Evolutionary conservation across 768 basidiomycete species (phyloP), one percentile per base, ranked within the genome.

Genomic region (Agrocybe pediades): DNA sequence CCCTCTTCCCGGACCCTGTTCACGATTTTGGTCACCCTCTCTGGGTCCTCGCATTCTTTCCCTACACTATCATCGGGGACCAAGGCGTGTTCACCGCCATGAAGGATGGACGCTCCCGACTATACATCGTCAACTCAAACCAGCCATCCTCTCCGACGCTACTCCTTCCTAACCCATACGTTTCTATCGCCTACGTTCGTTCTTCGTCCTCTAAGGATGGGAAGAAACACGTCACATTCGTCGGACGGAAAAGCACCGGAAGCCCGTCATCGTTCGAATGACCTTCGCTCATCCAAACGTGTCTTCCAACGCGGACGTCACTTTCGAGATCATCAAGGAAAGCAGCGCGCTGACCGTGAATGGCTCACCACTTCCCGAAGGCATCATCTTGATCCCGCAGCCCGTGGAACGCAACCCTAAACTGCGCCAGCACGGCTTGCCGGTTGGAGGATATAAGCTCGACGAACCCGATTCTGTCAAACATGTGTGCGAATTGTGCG

Each of bases 1-100:
- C 82, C 0, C 62, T 81, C 11, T 75, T 87, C 30, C 57, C 71
- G 2, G 46, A 63, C 24, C 71, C 83, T 0, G 60, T 85, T 19
- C 45, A 65, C 49, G 88, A 88, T 58, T 86, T 87, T 62, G 77
- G 77, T 3, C 60, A 62, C 7, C 83, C 86, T 3, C 68, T 74
- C 17, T 90, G 88, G 85, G 9, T 21, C 2, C 69, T 91, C 6
- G 75, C 79, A 11, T 66, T 61, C 33, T 79, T 69, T 13, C 78
- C 77, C 13, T 83, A 80, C 54, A 78, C 78, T 0, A 57, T 79
- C 9, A 53, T 85, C 15, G 65, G 63, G 1, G 73, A 69, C 25
- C 60, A 63, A 15, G 68, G 69, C 2, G 30, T 77, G 1, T 80
- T 77, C 45, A 63, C 70, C 9, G 77, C 79, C 1, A 62, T 69